Percentiles rank a stretch among this genome's conserved stretches.
Conservation (phyloP, 352 stramenopile species). For the Globisporangium nagaii region DNA sequence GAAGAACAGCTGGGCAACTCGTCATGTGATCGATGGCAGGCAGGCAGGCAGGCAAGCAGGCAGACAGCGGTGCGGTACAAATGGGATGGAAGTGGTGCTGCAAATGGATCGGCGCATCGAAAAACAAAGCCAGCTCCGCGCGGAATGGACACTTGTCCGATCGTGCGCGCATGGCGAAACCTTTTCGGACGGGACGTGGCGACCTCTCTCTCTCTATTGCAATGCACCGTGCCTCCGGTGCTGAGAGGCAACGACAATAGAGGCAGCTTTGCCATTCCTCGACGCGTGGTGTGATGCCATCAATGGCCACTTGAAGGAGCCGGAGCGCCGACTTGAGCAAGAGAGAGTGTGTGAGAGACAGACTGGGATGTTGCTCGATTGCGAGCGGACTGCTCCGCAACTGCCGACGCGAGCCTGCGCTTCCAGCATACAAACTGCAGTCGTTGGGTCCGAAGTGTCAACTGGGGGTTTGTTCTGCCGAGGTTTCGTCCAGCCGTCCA, state of each 20-base stretch:
- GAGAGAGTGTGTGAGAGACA: slow-evolving; percentile 6
- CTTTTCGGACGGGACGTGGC: background rate
- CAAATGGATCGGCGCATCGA: background rate
- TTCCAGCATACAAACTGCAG: too few relatives aligned
- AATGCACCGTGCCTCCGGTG: background rate
- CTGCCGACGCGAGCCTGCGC: too few relatives aligned
- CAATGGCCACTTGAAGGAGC: background rate
- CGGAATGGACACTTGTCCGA: background rate
- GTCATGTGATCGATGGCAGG: background rate
- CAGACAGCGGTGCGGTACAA: too few relatives aligned
- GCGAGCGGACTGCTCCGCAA: background rate
- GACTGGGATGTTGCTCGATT: slow-evolving; percentile 9
- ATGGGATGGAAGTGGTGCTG: too few relatives aligned
- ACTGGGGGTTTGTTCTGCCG: background rate
- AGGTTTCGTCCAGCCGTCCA: background rate
- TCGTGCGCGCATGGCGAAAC: background rate
- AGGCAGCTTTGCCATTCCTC: background rate
- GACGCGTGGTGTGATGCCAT: background rate
- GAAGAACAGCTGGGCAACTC: background rate
- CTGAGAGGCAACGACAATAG: background rate
- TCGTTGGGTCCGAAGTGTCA: too few relatives aligned
- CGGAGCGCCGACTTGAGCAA: background rate
- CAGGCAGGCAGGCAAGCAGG: too few relatives aligned
- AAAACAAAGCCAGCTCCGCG: background rate
- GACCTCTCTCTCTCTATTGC: background rate